Evolutionary conservation across 768 basidiomycete species (phyloP).

Genomic region (Mycena haematopus): DNA sequence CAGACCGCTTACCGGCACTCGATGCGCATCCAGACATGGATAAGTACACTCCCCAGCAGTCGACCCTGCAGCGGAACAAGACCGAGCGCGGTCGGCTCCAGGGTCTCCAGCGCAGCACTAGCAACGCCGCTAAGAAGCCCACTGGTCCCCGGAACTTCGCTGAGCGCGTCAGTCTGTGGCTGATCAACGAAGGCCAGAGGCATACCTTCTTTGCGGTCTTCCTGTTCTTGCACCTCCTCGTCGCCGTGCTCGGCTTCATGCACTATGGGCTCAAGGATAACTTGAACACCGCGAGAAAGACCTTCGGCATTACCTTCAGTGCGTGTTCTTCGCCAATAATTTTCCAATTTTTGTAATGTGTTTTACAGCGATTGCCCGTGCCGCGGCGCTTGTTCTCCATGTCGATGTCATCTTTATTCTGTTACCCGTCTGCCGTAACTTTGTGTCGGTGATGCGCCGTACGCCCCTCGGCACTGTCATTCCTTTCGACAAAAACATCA

Average conservation of each 20-base stretch:
- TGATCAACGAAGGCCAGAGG: conserved; percentile 75
- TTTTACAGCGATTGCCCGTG: conserved; percentile 79
- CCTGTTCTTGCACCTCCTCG: conserved; percentile 65
- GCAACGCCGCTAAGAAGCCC: conserved; percentile 39
- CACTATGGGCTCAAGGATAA: conserved; percentile 71
- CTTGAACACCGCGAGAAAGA: conserved; percentile 54
- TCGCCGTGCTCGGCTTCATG: conserved; percentile 61
- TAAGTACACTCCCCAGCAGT: conserved; percentile 31
- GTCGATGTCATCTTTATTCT: conserved; percentile 94
- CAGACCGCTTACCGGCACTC: conserved; percentile 46
- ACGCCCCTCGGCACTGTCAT: conserved; percentile 87
- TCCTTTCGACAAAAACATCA: conserved; percentile 93
- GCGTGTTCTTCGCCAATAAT: not conserved
- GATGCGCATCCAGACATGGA: conserved; percentile 35
- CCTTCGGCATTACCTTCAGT: conserved; percentile 68
- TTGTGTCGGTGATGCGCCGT: conserved; percentile 87
- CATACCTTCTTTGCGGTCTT: conserved; percentile 65
- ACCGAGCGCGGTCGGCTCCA: conserved; percentile 67
- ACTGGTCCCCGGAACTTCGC: conserved; percentile 40
- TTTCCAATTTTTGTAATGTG: not conserved
- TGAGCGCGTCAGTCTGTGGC: conserved; percentile 52
- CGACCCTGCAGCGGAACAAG: conserved; percentile 64
- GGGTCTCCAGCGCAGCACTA: conserved; percentile 55
- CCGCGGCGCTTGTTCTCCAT: conserved; percentile 89
- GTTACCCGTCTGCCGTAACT: conserved; percentile 94